Base-by-base conservation (phyloP, 2,329 filamentous ascomycete species). In the Apiospora arundinis region DNA sequence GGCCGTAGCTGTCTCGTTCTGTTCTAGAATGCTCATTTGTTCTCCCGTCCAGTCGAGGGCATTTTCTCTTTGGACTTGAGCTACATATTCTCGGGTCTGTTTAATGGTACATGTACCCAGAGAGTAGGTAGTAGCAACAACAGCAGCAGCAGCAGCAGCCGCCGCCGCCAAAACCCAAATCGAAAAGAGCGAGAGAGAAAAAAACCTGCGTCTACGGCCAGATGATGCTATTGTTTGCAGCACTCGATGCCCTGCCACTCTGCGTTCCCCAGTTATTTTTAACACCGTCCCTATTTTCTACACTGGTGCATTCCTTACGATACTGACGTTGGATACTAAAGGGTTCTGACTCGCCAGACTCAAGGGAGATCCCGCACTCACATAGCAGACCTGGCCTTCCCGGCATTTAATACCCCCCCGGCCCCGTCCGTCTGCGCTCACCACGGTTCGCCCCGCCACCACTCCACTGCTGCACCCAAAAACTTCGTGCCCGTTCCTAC, bases 291-390 rank as follows among this genome's bases (percentile, higher is more conserved):
- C 44, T 56, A 56, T 69, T 56, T 69, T 56, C 37, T n/a, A 21
- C 65, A 60, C 70, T 56, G 70, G 52, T 65, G 44, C 70, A 66
- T 69, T 71, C 70, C 37, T 52, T 60, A 48, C 63, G 18, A 14
- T 32, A 67, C 65, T 69, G 67, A 69, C 67, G 46, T 69, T 46
- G 45, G 67, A 28, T 40, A 52, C 45, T 70, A 68, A 69, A 71
- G 63, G 63, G 69, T 37, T 65, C 72, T 72, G 63, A 48, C 67
- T 60, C 69, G 67, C 68, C 46, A 65, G 60, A 45, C 63, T 67
- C 71, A 70, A 73, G 72, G 72, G 72, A 71, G 66, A 72, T 73
- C 72, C 72, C 72, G 72, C 69, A 68, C 69, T 37, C 71, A 37
- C 46, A 72, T 72, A 71, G 69, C 49, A 65, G 48, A 67, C 69